Conservation (phyloP, 2,329 filamentous ascomycete genomes). For the Parafenestella ontariensis region DNA sequence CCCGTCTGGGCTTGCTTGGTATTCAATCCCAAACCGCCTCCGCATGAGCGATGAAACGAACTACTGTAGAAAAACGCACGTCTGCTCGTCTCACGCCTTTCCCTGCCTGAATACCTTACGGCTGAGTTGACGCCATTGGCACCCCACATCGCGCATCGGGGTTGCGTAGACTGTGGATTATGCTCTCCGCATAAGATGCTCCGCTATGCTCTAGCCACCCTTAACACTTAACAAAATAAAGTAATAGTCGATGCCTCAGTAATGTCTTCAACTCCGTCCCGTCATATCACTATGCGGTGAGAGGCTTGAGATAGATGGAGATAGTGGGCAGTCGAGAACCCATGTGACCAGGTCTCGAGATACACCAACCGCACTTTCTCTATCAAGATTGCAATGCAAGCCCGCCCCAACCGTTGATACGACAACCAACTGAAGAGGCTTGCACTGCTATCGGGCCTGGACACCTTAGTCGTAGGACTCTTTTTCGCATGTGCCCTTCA, state of each 20-base stretch:
- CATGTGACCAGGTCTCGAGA: background rate
- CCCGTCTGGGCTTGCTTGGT: background rate
- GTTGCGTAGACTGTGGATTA: background rate
- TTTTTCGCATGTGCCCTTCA: background rate
- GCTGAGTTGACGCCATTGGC: slow-evolving; percentile 3
- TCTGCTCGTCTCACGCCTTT: slow-evolving; percentile 11
- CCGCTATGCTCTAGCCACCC: background rate
- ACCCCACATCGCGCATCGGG: slow-evolving; percentile 1
- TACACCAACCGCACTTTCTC: no score
- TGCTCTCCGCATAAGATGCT: background rate
- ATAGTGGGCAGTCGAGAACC: background rate
- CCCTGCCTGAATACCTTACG: slow-evolving; percentile 3
- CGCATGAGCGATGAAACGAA: slow-evolving; percentile 15
- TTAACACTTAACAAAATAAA: no score
- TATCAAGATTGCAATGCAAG: background rate
- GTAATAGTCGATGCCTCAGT: no score
- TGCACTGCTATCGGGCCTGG: background rate
- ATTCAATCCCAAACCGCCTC: slow-evolving; percentile 15
- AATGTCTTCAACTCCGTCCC: background rate
- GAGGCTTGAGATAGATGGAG: background rate
- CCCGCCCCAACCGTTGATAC: background rate
- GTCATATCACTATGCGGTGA: background rate
- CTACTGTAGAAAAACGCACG: slow-evolving; percentile 15
- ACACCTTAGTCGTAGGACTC: background rate
- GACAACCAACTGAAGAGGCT: background rate